Evolutionary conservation across 345 rosid genomes (phyloP), one percentile per base, ranked within the genome.

Genomic region (Corymbia maculata): DNA sequence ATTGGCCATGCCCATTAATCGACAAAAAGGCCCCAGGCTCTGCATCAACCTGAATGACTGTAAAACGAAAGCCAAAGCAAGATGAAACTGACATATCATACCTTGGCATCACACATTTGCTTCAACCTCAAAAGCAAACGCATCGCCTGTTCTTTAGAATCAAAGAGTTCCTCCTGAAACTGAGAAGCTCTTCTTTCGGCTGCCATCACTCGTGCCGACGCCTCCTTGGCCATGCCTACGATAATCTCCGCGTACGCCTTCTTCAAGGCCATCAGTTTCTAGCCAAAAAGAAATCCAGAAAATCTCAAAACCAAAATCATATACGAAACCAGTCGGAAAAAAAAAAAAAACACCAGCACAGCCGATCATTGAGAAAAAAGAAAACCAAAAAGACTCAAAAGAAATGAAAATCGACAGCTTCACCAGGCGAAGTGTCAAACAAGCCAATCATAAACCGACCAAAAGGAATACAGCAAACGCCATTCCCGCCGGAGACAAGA

Each of bases 171-270:
- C 64, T 90, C 94, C 90, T 95, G 96, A 89, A 88, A 93, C 85
- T 94, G 94, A 85, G 92, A 89, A 88, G 97, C 94, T 88, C 92
- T 98, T 91, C 93, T 94, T 93, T 98, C 99, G 32, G 99, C 95
- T 85, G 91, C 92, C 94, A 96, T 93, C 89, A 96, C 94, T 91
- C 98, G 95, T 85, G 95, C 97, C 88, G 99, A 98, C 86, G 99
- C 97, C 88, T 98, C 99, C 92, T 95, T 97, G 28, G 98, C 97
- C 26, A 98, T 93, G 89, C 95, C 97, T 91, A 97, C 92, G 61
- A 97, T 95, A 85, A 96, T 95, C 87, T 96, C 99, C 87, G 99
- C 99, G 87, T 97, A 98, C 51, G 98, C 99, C 96, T 94, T 97
- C 93, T 98, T 95, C 95, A 98, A 91, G 88, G 97, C 98, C 89